phyloP scores from a whole-genome alignment of 257 asterid genomes.

The Catharanthus roseus region DNA sequence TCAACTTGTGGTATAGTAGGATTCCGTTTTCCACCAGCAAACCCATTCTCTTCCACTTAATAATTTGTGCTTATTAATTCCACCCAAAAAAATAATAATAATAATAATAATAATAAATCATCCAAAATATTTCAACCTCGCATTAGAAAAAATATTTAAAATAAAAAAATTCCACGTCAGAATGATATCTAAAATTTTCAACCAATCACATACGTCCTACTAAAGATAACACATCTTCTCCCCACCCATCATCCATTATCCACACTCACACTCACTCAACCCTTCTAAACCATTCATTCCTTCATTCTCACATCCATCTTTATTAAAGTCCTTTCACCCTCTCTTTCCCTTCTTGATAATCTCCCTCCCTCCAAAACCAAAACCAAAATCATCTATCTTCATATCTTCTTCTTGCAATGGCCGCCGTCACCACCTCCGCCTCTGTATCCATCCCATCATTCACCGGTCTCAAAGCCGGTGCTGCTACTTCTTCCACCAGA shows the following conservation, averaged over 20 bases:
- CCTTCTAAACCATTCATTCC: slow-evolving; percentile 38
- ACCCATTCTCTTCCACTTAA: too few species aligned
- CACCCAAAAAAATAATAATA: too few species aligned
- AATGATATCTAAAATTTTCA: slow-evolving; percentile 27
- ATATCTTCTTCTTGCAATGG: slow-evolving; percentile 39
- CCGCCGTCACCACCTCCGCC: slow-evolving; percentile 63
- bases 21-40: too few species aligned
- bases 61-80: too few species aligned
- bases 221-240: slow-evolving; percentile 23
- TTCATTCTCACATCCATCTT: slow-evolving; percentile 9
- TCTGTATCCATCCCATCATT: slow-evolving; percentile 68
- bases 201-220: slow-evolving; percentile 28
- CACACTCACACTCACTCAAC: slow-evolving; percentile 11
- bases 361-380: too few species aligned
- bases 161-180: slow-evolving; percentile 39
- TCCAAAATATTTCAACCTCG: too few species aligned
- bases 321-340: slow-evolving; percentile 30
- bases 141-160: too few species aligned
- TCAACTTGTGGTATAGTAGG: too few species aligned
- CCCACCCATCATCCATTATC: background rate
- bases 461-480: slow-evolving; percentile 54
- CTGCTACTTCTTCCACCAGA: slow-evolving; percentile 34
- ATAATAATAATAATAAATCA: too few species aligned
- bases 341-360: slow-evolving; percentile 22
- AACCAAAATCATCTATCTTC: too few species aligned